Conservation (phyloP, 208 protist genomes). For the Leishmania guyanensis region DNA sequence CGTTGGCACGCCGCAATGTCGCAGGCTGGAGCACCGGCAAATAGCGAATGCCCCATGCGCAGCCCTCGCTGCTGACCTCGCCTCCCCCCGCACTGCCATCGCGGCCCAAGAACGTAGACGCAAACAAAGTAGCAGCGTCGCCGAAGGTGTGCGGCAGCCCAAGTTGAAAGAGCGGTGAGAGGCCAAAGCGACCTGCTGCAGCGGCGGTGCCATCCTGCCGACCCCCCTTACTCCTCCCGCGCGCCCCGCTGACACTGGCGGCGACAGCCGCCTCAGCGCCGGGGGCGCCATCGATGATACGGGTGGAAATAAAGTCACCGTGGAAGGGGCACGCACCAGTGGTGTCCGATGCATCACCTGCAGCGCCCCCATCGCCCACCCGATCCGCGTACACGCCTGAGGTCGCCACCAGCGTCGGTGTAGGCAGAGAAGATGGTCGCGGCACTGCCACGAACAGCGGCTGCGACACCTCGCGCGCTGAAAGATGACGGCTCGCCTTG, state of each 20-base stretch:
- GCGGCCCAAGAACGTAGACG: background rate
- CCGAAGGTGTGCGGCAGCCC: constrained; percentile 27
- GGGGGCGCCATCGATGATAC: constrained; percentile 37
- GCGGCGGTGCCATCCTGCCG: background rate
- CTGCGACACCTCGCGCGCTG: constrained; percentile 54
- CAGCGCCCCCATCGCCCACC: background rate
- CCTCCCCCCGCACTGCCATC: constrained; percentile 2
- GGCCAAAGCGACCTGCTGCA: constrained; percentile 3
- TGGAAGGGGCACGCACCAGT: constrained; percentile 25
- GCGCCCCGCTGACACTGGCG: background rate
- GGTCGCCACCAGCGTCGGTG: background rate
- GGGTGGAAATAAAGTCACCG: constrained; percentile 41
- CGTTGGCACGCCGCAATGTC: constrained; percentile 44
- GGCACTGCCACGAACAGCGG: constrained; percentile 61
- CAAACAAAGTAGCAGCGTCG: background rate
- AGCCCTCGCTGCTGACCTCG: constrained; percentile 2
- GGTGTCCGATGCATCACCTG: background rate
- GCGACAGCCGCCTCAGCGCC: constrained; percentile 14
- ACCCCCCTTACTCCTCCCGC: background rate
- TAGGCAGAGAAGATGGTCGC: background rate
- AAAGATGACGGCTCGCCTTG: constrained; percentile 53
- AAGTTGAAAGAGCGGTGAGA: constrained; percentile 32
- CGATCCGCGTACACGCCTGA: background rate
- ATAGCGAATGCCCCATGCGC: constrained; percentile 34
- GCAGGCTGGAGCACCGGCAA: constrained; percentile 59